A percentile compares a stretch with the other conserved stretches of the same genome.
These are phyloP conservation scores for Friedmanniomyces endolithicus DNA, from an alignment of 495 filamentous ascomycete genomes.

Conservation along the genomic window DNA sequence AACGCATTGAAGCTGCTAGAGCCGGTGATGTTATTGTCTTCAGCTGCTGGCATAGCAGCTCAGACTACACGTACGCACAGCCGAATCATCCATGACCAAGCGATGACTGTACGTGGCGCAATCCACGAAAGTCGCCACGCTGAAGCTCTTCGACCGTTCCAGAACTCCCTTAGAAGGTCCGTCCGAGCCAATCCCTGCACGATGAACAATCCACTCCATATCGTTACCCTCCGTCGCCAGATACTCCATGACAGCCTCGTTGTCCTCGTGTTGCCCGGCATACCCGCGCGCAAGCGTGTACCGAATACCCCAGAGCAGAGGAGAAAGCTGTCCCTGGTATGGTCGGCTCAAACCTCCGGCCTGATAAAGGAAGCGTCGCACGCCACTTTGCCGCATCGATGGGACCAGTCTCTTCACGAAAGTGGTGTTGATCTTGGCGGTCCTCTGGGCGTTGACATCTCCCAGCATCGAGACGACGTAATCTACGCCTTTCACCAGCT, in stretches of 20 bases:
- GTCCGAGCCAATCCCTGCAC: not conserved
- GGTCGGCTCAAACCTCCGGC: conserved; percentile 1
- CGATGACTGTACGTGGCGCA: conserved; percentile 1
- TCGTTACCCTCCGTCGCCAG: not conserved
- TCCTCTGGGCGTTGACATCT: not conserved
- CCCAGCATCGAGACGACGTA: conserved; percentile 5
- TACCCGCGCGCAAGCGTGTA: not conserved
- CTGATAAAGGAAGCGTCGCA: conserved; percentile 5
- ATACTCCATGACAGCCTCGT: conserved; percentile 2
- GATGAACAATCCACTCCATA: conserved; percentile 2
- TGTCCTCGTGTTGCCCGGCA: conserved; percentile 1
- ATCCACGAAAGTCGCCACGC: not conserved
- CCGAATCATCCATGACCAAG: not conserved
- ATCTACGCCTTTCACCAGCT: not conserved
- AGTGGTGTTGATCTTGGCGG: conserved; percentile 3
- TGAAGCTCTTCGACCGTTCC: not conserved
- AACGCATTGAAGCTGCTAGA: too few relatives aligned
- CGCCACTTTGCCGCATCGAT: not conserved
- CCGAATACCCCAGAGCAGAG: not conserved
- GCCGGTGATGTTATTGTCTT: too few relatives aligned
- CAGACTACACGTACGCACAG: not conserved
- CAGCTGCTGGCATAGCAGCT: not conserved
- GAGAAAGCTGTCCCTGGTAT: not conserved
- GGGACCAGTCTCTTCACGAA: conserved; percentile 5
- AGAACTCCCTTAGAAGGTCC: not conserved